These are phyloP conservation scores for Pouteria glomerata DNA, from an alignment of 148 eudicot genomes.

Conservation along the genomic window DNA sequence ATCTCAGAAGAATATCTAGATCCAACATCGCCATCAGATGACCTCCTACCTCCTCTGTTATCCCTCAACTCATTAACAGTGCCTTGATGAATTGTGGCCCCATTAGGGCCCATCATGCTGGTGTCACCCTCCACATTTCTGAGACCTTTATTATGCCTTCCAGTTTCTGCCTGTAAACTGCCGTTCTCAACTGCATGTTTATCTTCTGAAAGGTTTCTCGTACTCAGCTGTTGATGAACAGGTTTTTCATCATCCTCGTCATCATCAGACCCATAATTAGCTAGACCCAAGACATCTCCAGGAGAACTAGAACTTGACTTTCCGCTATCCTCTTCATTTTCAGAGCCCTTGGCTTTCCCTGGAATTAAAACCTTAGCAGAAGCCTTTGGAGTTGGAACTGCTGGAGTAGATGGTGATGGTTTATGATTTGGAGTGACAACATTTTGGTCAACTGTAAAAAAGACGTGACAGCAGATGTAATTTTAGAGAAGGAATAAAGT, in stretches of 20 bases:
- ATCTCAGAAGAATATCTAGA: slow-evolving; percentile 21
- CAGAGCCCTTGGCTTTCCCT: slow-evolving; percentile 37
- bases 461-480: neutral
- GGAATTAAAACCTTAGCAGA: slow-evolving; percentile 64
- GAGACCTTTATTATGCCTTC: slow-evolving; percentile 16
- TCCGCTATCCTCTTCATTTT: slow-evolving; percentile 48
- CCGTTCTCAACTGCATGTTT: slow-evolving; percentile 38
- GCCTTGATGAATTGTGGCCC: slow-evolving; percentile 14
- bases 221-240: slow-evolving; percentile 18
- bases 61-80: slow-evolving; percentile 18
- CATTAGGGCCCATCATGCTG: slow-evolving; percentile 21
- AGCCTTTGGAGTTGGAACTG: slow-evolving; percentile 48
- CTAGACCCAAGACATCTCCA: slow-evolving; percentile 84
- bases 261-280: slow-evolving; percentile 81
- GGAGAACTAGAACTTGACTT: slow-evolving; percentile 56
- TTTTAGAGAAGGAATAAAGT: neutral
- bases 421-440: slow-evolving; percentile 23
- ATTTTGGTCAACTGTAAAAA: slow-evolving; percentile 31
- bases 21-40: slow-evolving; percentile 16
- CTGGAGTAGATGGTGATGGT: slow-evolving; percentile 30
- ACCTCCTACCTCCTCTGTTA: slow-evolving; percentile 17
- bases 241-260: slow-evolving; percentile 43
- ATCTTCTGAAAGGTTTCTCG: slow-evolving; percentile 21
- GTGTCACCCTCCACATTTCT: slow-evolving; percentile 23
- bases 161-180: slow-evolving; percentile 26